Base-by-base conservation (phyloP, 2,329 filamentous ascomycete species). In the Fusarium brevicatenulatum region DNA sequence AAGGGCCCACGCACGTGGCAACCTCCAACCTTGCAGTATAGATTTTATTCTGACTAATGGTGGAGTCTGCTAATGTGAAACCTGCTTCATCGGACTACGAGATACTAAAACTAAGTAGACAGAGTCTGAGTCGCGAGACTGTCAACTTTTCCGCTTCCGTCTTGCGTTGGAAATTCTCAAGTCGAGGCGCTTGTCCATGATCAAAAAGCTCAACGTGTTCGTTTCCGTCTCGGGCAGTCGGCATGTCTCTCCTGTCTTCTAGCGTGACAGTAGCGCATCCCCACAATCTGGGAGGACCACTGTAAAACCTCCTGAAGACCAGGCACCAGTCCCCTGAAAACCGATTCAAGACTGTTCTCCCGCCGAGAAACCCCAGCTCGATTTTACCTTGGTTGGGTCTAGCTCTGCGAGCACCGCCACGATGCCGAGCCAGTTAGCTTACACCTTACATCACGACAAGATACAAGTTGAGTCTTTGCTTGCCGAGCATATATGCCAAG, bases 1-100 rank as follows among this genome's bases (percentile, higher is more conserved):
- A 68, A 70, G 73, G 68, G 66, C 74, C 74, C 74, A 78, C 76
- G 79, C 80, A 81, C 79, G 80, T 81, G 79, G 77, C 75, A 77
- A 70, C 69, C 66, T 63, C 63, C 57, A 74, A 74, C 68, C 67
- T 61, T 66, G 55, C n/a, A 46, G 40, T 40, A 47, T 55, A 58
- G 32, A n/a, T 50, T 58, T 50, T 58, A 28, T 28, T 37, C 55
- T 42, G 36, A 57, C 47, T 53, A 37, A 47, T 43, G 42, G 37
- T 36, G 25, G 32, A 46, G 25, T 46, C 32, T 63, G 36, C 28
- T 63, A 23, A n/a, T 40, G 34, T 44, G 39, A 39, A 34, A 44
- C 18, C 53, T 43, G 46, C 46, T 64, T 28, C 19, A 53, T 16
- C 23, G 39, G 40, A 37, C 28, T 40, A 37, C n/a, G 11, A n/a